Base-by-base conservation (phyloP, 345 rosid species). In the Citrus cavaleriei region DNA sequence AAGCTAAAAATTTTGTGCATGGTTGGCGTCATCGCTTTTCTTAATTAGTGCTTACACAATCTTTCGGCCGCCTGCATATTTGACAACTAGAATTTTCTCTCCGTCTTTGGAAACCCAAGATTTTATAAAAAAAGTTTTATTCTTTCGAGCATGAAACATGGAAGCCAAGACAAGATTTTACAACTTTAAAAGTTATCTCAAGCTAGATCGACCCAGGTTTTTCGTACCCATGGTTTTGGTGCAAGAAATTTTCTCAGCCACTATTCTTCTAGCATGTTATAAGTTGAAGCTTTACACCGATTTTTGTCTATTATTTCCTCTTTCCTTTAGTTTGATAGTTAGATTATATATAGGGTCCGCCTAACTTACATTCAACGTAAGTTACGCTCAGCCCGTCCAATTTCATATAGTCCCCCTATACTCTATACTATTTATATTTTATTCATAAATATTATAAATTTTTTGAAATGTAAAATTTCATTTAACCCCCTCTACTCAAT, bases 41-140 rank as follows among this genome's bases (percentile, higher is more conserved):
- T 42, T 42, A 10, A 2, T 51, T 59, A 66, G 68, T 10, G 30
- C 27, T 68, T 30, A 6, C 81, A 68, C 81, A 73, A 38, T 51
- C 76, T 72, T 79, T 83, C 68, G 62, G 51, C 35, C 42, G 60
- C 35, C 42, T 19, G 69, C 69, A 54, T 34, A 60, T 40, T 71
- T n/a, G 34, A 49, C 66, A 79, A 59, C 34, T 13, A 14, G 19
- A 49, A 13, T 3, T 49, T 49, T 49, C 55, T 14, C 19, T 49
- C 16, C 19, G 6, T 4, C 19, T 49, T 14, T 14, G 65, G 64
- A 35, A 72, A 18, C 0, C 64, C 19, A 30, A 72, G 27, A 72
- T 32, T 5, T 6, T 5, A 28, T n/a, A 22, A 7, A 22, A 7
- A 22, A 13, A 57, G 34, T 73, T 22, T 14, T 28, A 2, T 73